Base-by-base conservation (phyloP, 495 filamentous ascomycete genomes). In the Darksidea phi region DNA sequence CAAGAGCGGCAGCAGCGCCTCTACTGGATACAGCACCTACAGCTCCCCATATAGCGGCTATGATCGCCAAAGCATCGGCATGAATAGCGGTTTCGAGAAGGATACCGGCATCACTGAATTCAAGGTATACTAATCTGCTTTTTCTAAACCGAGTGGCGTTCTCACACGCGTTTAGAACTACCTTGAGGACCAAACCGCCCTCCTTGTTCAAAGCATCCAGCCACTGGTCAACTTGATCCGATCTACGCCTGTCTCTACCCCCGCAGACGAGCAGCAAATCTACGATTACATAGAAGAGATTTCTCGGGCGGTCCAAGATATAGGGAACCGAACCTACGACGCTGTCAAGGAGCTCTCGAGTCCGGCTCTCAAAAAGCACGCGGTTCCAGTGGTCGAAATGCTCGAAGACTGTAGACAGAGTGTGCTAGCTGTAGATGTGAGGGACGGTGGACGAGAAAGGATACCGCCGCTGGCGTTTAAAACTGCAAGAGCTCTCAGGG, bases 401-500 rank as follows among this genome's bases (percentile, higher is more conserved):
- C 76, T 91, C 20, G 79, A 82, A 25, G 73, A 81, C 43, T 90
- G 88, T 68, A 79, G 85, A 20, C 76, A 82, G 54, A 84, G 84
- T 28, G 74, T 96, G 58, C 74, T 86, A 34, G 81, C 81, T 32
- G 84, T 86, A n/a, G 84, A 82, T n/a, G 79, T 82, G 18, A 80
- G 84, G 54, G 86, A 81, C 46, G 84, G 81, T 67, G 86, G 85
- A 75, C 87, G 82, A 48, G 85, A 85, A 70, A 86, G 80, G 47
- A 76, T 91, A 45, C 88, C 91, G 17, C 90, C 90, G 8, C 84
- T 95, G 63, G 90, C 90, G 17, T 95, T 95, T 73, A 88, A 91
- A 75, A 86, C 94, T 68, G 91, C 89, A 1, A 79, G 88, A 41
- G 86, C 89, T 72, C 91, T 87, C 57, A 95, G 72, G 68, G 71